Conservation (phyloP, 768 basidiomycete species). For the Boletus sp. region DNA sequence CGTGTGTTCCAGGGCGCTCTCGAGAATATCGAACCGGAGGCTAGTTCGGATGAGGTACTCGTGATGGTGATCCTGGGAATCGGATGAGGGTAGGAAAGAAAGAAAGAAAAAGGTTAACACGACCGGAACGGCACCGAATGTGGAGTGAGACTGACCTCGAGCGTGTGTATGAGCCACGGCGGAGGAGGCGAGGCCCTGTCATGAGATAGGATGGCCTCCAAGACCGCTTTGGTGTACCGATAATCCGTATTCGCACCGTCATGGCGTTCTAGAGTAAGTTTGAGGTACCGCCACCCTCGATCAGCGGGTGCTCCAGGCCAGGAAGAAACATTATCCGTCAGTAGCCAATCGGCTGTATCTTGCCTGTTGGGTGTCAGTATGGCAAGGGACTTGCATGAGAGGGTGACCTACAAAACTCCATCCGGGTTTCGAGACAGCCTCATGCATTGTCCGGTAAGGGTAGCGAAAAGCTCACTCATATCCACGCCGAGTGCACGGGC, state of each 20-base stretch:
- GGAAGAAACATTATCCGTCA: conserved; percentile 73
- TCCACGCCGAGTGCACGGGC: conserved; percentile 78
- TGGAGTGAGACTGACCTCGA: conserved; percentile 51
- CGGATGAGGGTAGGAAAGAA: not conserved
- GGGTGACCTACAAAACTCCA: conserved; percentile 49
- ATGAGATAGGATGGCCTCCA: conserved; percentile 73
- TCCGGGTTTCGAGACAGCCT: conserved; percentile 66
- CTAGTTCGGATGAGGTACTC: conserved; percentile 81
- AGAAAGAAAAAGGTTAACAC: not conserved
- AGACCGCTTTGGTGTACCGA: conserved; percentile 70
- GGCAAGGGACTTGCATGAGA: not conserved
- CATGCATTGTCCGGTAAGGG: conserved; percentile 76
- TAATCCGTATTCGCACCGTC: conserved; percentile 71
- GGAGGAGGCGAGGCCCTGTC: conserved; percentile 66
- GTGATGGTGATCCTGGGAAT: conserved; percentile 58
- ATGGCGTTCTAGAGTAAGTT: conserved; percentile 73
- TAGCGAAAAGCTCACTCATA: conserved; percentile 82
- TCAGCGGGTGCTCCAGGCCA: conserved; percentile 83
- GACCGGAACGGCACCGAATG: not conserved
- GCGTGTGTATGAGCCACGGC: conserved; percentile 75
- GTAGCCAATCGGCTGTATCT: conserved; percentile 78
- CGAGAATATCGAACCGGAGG: conserved; percentile 76
- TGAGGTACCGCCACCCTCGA: conserved; percentile 87
- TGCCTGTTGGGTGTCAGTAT: conserved; percentile 42
- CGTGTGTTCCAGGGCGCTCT: conserved; percentile 73